Evolutionary conservation across 805 yeast genomes (phyloP), one percentile per base, ranked within the genome.

Genomic region (Grigorovia jiainica): DNA sequence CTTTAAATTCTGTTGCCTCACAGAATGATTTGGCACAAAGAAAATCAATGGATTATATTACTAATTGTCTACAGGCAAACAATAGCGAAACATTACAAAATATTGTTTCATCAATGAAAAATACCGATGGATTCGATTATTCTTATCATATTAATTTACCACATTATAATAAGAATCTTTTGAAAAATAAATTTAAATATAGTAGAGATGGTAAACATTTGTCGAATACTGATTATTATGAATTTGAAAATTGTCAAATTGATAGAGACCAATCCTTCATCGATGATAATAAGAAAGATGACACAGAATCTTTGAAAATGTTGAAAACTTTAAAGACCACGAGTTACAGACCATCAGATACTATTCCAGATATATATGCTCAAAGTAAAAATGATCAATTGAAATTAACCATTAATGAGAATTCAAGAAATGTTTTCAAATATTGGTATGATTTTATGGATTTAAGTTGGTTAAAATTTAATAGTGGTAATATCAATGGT

Each of bases 401-500:
- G 1, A 39, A 45, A 4, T 36, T 60, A 6, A 39, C 50, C 13
- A 45, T 49, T 2, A 56, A 58, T n/a, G 64, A 61, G 34, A 50
- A 52, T 23, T 43, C 50, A 31, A 52, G 65, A 43, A 53, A 52
- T 35, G 53, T 57, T 11, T 55, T 52, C 41, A 55, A 49, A 36
- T 45, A 54, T 13, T 60, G 61, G 67, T 54, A 51, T 25, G 31
- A 27, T 27, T 27, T 27, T 11, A 27, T 27, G 31, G 31, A 27
- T 27, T 6, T 27, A 13, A 27, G 31, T 27, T 27, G 31, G 31
- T 27, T 27, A 13, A 27, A 13, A 13, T 27, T 8, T 27, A 27
- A 27, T 27, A 13, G 51, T 53, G 5, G 49, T 61, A 38, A 61
- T 66, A 0, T 52, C 61, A 2, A 62, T 45, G 35, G 47, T 48